Percentiles rank a stretch among this genome's conserved stretches.
phyloP scores from a whole-genome alignment of 148 eudicot species.

The Bassia scoparia region DNA sequence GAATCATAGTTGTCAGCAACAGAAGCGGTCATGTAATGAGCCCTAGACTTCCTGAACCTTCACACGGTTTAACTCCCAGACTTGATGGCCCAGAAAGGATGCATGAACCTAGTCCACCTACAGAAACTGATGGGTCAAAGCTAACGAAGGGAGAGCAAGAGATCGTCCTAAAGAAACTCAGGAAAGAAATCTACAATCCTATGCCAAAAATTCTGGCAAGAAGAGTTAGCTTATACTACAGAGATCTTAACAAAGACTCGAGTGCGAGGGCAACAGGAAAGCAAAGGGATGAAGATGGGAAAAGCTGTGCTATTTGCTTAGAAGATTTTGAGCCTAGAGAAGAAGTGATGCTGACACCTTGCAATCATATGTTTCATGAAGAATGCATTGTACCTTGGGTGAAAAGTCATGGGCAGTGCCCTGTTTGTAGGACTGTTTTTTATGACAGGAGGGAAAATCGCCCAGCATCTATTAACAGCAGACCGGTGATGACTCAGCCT shows the following conservation, averaged over 20 bases:
- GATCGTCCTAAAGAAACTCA: slow-evolving; percentile 43
- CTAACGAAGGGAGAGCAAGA: slow-evolving; percentile 48
- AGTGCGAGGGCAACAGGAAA: slow-evolving; percentile 8
- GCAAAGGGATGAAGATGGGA: slow-evolving; percentile 38
- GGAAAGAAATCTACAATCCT: slow-evolving; percentile 54
- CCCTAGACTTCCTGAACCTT: slow-evolving; percentile 1
- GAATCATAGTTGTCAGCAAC: slow-evolving; percentile 23
- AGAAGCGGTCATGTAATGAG: not conserved
- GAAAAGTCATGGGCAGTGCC: slow-evolving; percentile 64
- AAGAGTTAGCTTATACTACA: slow-evolving; percentile 46
- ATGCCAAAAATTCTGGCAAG: slow-evolving; percentile 37
- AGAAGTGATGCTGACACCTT: slow-evolving; percentile 57
- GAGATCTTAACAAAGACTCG: slow-evolving; percentile 24
- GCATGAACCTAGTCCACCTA: not conserved
- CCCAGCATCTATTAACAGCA: slow-evolving; percentile 5
- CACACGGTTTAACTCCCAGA: slow-evolving; percentile 8
- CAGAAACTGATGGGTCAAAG: slow-evolving; percentile 32
- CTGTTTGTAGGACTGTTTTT: slow-evolving; percentile 58
- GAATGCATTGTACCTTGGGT: slow-evolving; percentile 94
- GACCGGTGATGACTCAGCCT: not conserved
- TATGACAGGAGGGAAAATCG: slow-evolving; percentile 22
- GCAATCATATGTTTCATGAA: slow-evolving; percentile 87
- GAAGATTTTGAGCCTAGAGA: slow-evolving; percentile 63
- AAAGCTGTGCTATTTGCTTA: slow-evolving; percentile 73
- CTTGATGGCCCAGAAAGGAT: slow-evolving; percentile 5